Base-by-base conservation (phyloP, 1,139 yeast species). In the Chernovozyma sophiae-reginae region DNA sequence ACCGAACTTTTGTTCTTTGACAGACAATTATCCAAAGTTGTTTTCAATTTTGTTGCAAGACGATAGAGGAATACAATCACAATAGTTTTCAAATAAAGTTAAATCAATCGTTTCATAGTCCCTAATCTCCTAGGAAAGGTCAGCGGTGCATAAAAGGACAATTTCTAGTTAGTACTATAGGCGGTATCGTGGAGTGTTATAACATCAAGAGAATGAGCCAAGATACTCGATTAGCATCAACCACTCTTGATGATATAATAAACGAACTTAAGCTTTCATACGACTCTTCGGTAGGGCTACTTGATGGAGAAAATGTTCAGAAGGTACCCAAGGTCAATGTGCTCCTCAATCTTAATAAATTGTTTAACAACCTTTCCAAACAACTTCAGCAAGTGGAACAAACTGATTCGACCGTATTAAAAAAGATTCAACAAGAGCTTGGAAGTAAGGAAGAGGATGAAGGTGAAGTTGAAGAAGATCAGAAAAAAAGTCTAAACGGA, bases 231-330 rank as follows among this genome's bases (percentile, higher is more conserved):
- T 30, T 12, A 20, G 72, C 73, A 12, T 60, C 74, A 4, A 59
- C 66, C 2, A 56, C 79, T 2, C 56, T 81, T 37, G 72, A 72
- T 34, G 74, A 74, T 42, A 72, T 82, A 17, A 62, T 81, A 35
- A 62, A 63, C 35, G 77, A 76, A 46, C 58, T 81, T 30, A 66
- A 70, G 37, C 58, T 81, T 41, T 63, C 74, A 1, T 81, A 77
- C 49, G 86, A 81, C 48, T 63, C 74, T 6, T 74, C 77, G 26
- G 64, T 72, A 13, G 87, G 89, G 1, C 55, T 76, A 36, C 58
- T 82, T 25, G 81, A 72, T 44, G 89, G 90, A 0, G 80, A 77
- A 20, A 55, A 71, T 15, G 64, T 75, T 1, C 60, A 74, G 25
- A 60, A 61, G 19, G 55, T 73, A 1, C 84, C 86, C 3, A 62